A percentile compares a stretch with the other conserved stretches of the same genome.
phyloP scores from a whole-genome alignment of 768 basidiomycete species.

The Rhodosporidiobolus odoratus region DNA sequence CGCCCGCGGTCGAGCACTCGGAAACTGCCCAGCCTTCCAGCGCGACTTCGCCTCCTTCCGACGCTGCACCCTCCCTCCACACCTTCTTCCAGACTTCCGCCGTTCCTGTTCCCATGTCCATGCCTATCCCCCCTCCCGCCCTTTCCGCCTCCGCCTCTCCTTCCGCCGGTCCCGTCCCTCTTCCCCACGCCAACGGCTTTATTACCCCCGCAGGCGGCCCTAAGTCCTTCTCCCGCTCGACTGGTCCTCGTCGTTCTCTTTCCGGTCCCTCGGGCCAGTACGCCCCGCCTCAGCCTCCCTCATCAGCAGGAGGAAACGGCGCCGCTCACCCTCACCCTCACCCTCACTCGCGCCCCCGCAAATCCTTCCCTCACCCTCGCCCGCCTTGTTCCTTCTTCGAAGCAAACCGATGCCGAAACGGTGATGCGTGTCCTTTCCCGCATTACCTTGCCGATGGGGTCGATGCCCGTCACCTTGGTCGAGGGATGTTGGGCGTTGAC shows the following conservation, averaged over 20 bases:
- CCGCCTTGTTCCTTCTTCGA: conserved; percentile 41
- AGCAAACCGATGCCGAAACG: conserved; percentile 39
- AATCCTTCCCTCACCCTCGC: conserved; percentile 6
- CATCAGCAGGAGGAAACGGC: not conserved
- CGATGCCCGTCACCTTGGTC: conserved; percentile 32
- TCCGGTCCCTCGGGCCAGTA: not conserved
- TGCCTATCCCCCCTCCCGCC: not conserved
- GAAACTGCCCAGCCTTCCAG: not conserved
- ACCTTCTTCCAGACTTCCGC: conserved; percentile 35
- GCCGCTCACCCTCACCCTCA: not conserved
- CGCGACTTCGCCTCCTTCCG: not conserved
- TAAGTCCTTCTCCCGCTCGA: not conserved
- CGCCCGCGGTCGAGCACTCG: not conserved
- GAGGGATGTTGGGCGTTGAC: conserved; percentile 31
- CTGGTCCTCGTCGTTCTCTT: not conserved
- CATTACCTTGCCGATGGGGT: conserved; percentile 35
- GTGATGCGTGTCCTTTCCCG: conserved; percentile 37
- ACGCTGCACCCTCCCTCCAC: conserved; percentile 22
- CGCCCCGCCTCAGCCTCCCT: not conserved
- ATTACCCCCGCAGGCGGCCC: not conserved
- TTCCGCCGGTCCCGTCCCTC: conserved; percentile 5
- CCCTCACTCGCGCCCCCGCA: not conserved
- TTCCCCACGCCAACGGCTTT: not conserved
- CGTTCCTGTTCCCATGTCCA: not conserved
- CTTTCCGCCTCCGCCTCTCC: not conserved